Evolutionary conservation across 1,284 basidiomycete species (phyloP).

Genomic region (Naganishia cerealis): DNA sequence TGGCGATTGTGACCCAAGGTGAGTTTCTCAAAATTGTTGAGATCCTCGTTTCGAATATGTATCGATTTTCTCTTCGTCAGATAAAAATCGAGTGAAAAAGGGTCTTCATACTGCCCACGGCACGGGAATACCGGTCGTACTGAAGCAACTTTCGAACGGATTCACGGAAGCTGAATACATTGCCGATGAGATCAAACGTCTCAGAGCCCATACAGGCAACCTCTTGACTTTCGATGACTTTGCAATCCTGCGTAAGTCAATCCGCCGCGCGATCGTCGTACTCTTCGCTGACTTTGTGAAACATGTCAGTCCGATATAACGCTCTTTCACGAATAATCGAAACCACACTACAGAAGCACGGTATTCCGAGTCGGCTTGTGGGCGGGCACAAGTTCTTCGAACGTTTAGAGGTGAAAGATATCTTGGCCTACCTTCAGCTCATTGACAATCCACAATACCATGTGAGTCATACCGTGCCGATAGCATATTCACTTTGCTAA

Average conservation of each 20-base stretch:
- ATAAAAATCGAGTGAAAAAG: slow-evolving; percentile 72
- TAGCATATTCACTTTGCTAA: not conserved
- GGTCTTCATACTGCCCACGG: slow-evolving; percentile 73
- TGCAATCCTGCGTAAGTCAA: slow-evolving; percentile 68
- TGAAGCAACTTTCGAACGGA: slow-evolving; percentile 47
- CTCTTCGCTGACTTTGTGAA: not conserved
- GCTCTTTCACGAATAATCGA: slow-evolving; percentile 78
- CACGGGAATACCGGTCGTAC: slow-evolving; percentile 60
- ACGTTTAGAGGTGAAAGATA: slow-evolving; percentile 78
- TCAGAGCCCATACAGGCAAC: slow-evolving; percentile 72
- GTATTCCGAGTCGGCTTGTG: slow-evolving; percentile 74
- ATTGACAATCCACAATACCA: slow-evolving; percentile 76
- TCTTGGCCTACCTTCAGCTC: slow-evolving; percentile 82
- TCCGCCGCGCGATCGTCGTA: not conserved
- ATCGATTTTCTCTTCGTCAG: slow-evolving; percentile 50
- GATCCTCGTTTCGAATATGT: not conserved
- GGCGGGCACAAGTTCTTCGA: slow-evolving; percentile 87
- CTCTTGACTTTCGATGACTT: slow-evolving; percentile 73
- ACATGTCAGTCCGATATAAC: slow-evolving; percentile 70
- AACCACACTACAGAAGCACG: slow-evolving; percentile 70
- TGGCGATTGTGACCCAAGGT: slow-evolving; percentile 82
- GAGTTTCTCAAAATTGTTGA: slow-evolving; percentile 10
- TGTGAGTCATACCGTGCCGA: slow-evolving; percentile 37
- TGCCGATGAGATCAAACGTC: slow-evolving; percentile 74
- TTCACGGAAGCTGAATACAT: slow-evolving; percentile 68